Evolutionary conservation across 306 rosid genomes (phyloP), one percentile per base, ranked within the genome.

Genomic region (Potentilla sterilis): DNA sequence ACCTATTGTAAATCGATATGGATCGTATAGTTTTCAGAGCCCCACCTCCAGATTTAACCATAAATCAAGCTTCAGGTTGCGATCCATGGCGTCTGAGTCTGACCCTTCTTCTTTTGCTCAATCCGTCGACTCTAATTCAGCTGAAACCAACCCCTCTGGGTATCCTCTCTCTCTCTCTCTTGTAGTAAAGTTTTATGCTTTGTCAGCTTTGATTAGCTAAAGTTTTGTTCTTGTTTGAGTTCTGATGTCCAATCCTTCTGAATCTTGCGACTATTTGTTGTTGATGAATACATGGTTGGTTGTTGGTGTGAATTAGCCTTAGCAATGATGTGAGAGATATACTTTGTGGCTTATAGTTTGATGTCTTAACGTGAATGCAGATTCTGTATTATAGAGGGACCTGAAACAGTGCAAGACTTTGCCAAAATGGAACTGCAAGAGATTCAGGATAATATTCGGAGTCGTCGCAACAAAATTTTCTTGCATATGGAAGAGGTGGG

Each of bases 301-400:
- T 47, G 4, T 47, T 47, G 52, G 52, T 47, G 52, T 47, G 0
- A 47, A 14, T 47, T 46, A 15, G 4, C 2, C 16, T 12, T 46
- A 12, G 49, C 49, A 46, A 46, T 46, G 49, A 46, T 46, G 49
- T 46, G 49, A 11, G 49, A 8, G 49, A 46, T 46, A 13, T 28
- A 46, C 4, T 11, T 47, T 47, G 52, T 14, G 52, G 10, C 59
- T 54, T n/a, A n/a, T 4, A n/a, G 59, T 18, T 47, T 19, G 63
- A 24, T 9, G 72, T n/a, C 61, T 10, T 48, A 11, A n/a, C 3
- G 14, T 4, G 38, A 54, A 52, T 21, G 75, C 83, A 95, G 97
- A 62, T 95, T 95, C 66, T 95, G 99, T 82, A 95, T 95, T 77
- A 95, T 95, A 61, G 99, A 95, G 84, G 99, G 97, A 32, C 99